A percentile compares a stretch with the other conserved stretches of the same genome.
phyloP scores from a whole-genome alignment of 2,329 filamentous ascomycete species.

The Beauveria scarabaeidicola region DNA sequence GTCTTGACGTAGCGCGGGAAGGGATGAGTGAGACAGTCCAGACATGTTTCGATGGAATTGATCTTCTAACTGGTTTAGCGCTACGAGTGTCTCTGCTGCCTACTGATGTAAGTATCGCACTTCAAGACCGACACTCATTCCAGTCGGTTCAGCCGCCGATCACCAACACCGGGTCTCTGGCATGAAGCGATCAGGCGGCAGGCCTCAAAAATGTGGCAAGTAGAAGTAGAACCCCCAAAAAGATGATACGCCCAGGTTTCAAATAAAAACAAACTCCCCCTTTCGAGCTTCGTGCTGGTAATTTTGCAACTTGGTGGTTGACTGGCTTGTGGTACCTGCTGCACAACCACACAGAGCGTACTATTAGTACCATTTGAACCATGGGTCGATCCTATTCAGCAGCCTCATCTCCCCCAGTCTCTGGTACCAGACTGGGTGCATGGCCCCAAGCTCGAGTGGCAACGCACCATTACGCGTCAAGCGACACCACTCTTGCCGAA shows the following conservation, averaged over 20 bases:
- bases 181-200: background rate
- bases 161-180: background rate
- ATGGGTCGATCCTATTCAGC: background rate
- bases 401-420: background rate
- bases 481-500: conserved; percentile 3
- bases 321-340: background rate
- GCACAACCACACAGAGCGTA: background rate
- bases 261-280: background rate
- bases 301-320: background rate
- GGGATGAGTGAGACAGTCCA: background rate
- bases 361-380: background rate
- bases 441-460: background rate
- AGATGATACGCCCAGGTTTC: background rate
- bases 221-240: background rate
- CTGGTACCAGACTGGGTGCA: background rate
- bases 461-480: background rate
- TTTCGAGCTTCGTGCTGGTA: background rate
- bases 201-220: background rate
- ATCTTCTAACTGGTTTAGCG: background rate
- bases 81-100: background rate
- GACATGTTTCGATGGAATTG: background rate
- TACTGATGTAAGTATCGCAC: background rate
- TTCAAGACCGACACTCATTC: background rate
- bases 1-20: background rate
- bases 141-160: background rate